A percentile compares a stretch with the other conserved stretches of the same genome.
Evolutionary conservation across 768 basidiomycete species (phyloP).

Genomic region (Termitomyces sp.): DNA sequence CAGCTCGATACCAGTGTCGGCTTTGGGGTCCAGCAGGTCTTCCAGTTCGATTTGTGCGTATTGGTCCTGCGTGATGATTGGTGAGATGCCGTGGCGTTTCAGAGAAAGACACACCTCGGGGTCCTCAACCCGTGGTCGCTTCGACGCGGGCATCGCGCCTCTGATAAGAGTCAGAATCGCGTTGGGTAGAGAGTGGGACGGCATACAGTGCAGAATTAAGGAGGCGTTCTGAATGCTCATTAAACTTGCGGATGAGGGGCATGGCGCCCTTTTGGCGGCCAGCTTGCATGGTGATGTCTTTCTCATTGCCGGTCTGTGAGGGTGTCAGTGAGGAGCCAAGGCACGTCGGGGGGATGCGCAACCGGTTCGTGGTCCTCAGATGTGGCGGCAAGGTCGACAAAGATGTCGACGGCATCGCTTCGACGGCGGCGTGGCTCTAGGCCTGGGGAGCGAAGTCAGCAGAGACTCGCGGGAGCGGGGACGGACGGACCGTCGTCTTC

Average conservation of each 20-base stretch:
- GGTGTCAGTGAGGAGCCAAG: not conserved
- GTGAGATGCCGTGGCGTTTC: not conserved
- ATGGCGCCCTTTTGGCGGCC: slow-evolving; percentile 84
- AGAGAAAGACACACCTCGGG: slow-evolving; percentile 30
- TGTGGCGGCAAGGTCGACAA: slow-evolving; percentile 85
- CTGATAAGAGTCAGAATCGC: slow-evolving; percentile 20
- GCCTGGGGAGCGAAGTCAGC: slow-evolving; percentile 33
- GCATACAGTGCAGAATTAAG: slow-evolving; percentile 72
- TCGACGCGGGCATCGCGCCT: slow-evolving; percentile 52
- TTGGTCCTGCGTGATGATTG: slow-evolving; percentile 22
- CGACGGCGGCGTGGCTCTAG: slow-evolving; percentile 71
- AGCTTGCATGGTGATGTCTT: slow-evolving; percentile 93
- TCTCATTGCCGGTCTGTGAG: slow-evolving; percentile 77
- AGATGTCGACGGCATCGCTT: slow-evolving; percentile 64
- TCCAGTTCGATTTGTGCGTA: slow-evolving; percentile 71
- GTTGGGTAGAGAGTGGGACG: not conserved
- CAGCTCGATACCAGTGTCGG: slow-evolving; percentile 64
- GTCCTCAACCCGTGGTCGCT: slow-evolving; percentile 50
- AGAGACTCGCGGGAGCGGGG: not conserved
- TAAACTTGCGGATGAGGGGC: slow-evolving; percentile 94
- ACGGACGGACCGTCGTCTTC: slow-evolving; percentile 80
- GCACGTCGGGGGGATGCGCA: slow-evolving; percentile 4
- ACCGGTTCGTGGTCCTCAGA: slow-evolving; percentile 90
- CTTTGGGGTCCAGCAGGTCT: slow-evolving; percentile 71
- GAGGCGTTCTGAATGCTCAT: slow-evolving; percentile 91